A percentile compares a stretch with the other conserved stretches of the same genome.
phyloP scores from a whole-genome alignment of 148 eudicot genomes.

The Talinum fruticosum region DNA sequence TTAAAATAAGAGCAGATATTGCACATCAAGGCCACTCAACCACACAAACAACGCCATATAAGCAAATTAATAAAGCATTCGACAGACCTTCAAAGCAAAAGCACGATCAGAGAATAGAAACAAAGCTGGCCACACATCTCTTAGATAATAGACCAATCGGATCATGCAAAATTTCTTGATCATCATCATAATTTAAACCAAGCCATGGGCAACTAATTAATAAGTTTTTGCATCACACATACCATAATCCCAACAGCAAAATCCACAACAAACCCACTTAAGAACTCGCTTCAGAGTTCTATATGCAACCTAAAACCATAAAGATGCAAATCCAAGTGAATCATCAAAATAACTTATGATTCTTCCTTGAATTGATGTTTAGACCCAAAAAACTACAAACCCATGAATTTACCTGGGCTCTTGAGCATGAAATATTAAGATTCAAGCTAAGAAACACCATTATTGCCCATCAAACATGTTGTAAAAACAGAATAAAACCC shows the following conservation, averaged over 20 bases:
- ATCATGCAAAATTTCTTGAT: constrained; percentile 5
- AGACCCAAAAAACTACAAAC: constrained; percentile 10
- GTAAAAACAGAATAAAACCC: constrained; percentile 30
- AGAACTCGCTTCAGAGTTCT: constrained; percentile 19
- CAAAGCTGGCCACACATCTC: constrained; percentile 21
- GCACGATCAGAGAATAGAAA: constrained; percentile 21
- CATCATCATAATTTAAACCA: too few relatives aligned
- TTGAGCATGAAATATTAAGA: constrained; percentile 30
- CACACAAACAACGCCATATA: constrained; percentile 11
- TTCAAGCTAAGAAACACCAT: constrained; percentile 16
- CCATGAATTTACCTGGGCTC: constrained; percentile 1
- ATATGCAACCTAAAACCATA: not conserved
- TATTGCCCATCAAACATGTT: constrained; percentile 3
- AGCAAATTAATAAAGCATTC: constrained; percentile 26
- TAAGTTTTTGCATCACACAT: not conserved
- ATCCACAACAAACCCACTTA: constrained; percentile 4
- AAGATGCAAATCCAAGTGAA: constrained; percentile 9
- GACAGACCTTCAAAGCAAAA: constrained; percentile 21
- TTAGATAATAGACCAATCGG: constrained; percentile 19
- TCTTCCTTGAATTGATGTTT: constrained; percentile 7
- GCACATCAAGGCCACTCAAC: constrained; percentile 14
- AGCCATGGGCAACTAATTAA: not conserved
- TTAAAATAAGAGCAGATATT: constrained; percentile 10
- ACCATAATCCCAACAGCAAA: constrained; percentile 12
- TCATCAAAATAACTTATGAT: not conserved